A percentile compares a stretch with the other conserved stretches of the same genome.
Conservation (phyloP, 2,329 filamentous ascomycete genomes). For the Thelonectria rubi region DNA sequence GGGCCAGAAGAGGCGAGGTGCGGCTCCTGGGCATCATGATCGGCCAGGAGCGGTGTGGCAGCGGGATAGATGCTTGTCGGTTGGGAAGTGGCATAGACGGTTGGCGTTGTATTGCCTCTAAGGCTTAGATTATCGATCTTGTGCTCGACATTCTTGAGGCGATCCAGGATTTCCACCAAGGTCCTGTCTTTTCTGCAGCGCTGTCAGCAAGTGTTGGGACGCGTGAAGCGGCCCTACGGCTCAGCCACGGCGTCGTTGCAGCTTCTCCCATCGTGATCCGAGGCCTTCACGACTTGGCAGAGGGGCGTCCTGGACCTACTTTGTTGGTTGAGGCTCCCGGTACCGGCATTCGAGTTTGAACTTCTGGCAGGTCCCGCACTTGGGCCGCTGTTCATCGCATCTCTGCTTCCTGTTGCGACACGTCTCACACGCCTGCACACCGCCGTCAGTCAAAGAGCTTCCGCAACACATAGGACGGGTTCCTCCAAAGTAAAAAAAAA, state of each 20-base stretch:
- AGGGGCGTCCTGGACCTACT: conserved; percentile 55
- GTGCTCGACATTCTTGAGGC: conserved; percentile 61
- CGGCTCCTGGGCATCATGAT: conserved; percentile 37
- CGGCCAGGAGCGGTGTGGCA: conserved; percentile 33
- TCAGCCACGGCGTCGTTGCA: conserved; percentile 15
- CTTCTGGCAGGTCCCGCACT: conserved; percentile 66
- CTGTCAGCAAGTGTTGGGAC: conserved; percentile 27
- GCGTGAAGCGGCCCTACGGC: background rate
- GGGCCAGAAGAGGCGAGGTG: conserved; percentile 32
- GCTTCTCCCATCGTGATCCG: conserved; percentile 19
- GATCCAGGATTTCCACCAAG: conserved; percentile 67
- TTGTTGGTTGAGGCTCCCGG: conserved; percentile 68
- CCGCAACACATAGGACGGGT: background rate
- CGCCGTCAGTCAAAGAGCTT: conserved; percentile 23
- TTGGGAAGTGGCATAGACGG: conserved; percentile 34
- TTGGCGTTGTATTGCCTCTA: conserved; percentile 32
- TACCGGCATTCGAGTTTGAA: conserved; percentile 68
- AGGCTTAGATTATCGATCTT: conserved; percentile 60
- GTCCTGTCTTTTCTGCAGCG: conserved; percentile 67
- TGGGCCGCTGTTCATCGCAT: conserved; percentile 70
- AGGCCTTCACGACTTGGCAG: conserved; percentile 12
- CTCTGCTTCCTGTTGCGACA: conserved; percentile 69
- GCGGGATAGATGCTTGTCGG: conserved; percentile 34
- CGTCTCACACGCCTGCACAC: conserved; percentile 62
- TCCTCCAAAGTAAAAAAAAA: background rate